Conservation (phyloP, 2,329 filamentous ascomycete species). For the Colletotrichum euphorbiae region DNA sequence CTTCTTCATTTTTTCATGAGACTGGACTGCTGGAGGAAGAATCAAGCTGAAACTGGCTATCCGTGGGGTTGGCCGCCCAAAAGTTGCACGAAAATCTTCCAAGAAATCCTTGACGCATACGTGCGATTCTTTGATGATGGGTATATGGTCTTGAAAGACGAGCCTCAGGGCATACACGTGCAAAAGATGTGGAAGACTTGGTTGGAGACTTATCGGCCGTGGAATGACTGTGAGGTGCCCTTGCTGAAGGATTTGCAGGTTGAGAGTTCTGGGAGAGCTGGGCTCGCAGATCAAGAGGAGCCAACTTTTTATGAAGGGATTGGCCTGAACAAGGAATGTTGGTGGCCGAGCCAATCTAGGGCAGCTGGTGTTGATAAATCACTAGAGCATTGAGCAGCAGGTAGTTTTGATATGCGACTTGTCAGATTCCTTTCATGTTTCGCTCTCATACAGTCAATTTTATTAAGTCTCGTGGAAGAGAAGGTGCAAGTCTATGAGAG, state of each 20-base stretch:
- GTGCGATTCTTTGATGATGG: background rate
- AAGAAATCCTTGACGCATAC: background rate
- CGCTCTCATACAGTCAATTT: too few relatives aligned
- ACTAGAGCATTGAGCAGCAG: background rate
- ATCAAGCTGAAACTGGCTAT: background rate
- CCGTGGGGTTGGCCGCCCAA: background rate
- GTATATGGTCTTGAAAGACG: background rate
- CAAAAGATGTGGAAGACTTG: conserved; percentile 9
- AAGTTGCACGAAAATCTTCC: background rate
- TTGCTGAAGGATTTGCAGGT: background rate
- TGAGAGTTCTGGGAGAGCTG: background rate
- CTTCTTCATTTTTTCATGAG: conserved; percentile 3
- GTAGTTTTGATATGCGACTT: too few relatives aligned
- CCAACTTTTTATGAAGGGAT: background rate
- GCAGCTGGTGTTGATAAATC: conserved; percentile 6
- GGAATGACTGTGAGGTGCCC: background rate
- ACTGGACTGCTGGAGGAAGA: conserved; percentile 9
- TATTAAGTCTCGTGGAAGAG: too few relatives aligned
- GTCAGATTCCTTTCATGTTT: background rate
- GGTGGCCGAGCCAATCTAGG: conserved; percentile 4
- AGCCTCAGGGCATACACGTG: background rate
- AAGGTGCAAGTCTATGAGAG: too few relatives aligned
- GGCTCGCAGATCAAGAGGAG: background rate
- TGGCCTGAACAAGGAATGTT: background rate
- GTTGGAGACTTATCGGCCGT: conserved; percentile 16